These are phyloP conservation scores for Scleromitrula shiraiana DNA, from an alignment of 2,329 filamentous ascomycete species.

Conservation along the genomic window DNA sequence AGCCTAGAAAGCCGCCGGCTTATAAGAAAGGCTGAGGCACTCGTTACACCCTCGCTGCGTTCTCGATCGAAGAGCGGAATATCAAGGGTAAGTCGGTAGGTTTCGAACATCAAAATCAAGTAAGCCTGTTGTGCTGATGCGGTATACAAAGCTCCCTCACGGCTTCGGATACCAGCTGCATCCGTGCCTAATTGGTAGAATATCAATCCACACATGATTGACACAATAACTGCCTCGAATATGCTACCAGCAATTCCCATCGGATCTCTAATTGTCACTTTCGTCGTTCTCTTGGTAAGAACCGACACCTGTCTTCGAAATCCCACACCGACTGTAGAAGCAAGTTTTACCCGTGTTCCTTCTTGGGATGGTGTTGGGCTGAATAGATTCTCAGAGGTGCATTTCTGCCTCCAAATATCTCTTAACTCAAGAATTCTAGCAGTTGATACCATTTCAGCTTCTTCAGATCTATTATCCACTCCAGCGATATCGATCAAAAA, in stretches of 20 bases:
- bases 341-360: no score
- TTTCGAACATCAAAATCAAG: conserved; percentile 47
- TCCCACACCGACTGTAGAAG: background rate
- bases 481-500: background rate
- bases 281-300: conserved; percentile 42
- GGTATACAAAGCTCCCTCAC: conserved; percentile 18
- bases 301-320: conserved; percentile 29
- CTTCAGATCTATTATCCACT: background rate
- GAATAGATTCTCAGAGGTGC: background rate
- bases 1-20: background rate
- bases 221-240: conserved; percentile 40
- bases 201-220: background rate
- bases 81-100: conserved; percentile 45
- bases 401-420: background rate
- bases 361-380: no score
- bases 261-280: conserved; percentile 45
- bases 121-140: conserved; percentile 46
- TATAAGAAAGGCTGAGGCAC: background rate
- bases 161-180: background rate
- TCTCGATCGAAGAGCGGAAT: conserved; percentile 51
- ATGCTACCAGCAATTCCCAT: conserved; percentile 47
- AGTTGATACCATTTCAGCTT: background rate
- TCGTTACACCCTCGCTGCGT: conserved; percentile 37
- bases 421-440: background rate
- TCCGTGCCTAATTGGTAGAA: background rate